Conservation (phyloP, 192 early-diverging fungal genomes). For the Entomortierella lignicola region DNA sequence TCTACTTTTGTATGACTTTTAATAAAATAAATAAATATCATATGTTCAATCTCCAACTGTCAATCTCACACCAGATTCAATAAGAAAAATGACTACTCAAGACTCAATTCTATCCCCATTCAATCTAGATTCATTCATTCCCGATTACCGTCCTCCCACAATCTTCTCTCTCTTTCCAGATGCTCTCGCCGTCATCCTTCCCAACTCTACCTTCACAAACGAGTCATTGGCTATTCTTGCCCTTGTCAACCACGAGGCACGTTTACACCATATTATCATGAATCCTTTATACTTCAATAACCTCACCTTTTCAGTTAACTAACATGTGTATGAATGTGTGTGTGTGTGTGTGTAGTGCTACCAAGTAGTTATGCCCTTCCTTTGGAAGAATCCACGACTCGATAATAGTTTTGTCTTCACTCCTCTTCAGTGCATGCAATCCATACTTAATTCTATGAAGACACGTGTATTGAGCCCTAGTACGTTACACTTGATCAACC, state of each 20-base stretch:
- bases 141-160: slow-evolving; percentile 2
- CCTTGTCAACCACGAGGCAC: slow-evolving; percentile 46
- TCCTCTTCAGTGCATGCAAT: slow-evolving; percentile 47
- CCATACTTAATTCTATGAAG: slow-evolving; percentile 21
- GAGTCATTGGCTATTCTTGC: slow-evolving; percentile 22
- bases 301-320: not conserved
- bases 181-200: slow-evolving; percentile 27
- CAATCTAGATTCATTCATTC: not conserved
- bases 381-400: slow-evolving; percentile 25
- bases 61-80: too few species aligned
- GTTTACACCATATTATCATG: too few species aligned
- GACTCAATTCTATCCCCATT: too few species aligned
- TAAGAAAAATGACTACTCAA: too few species aligned
- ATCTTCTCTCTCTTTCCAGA: slow-evolving; percentile 50
- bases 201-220: slow-evolving; percentile 10
- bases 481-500: slow-evolving; percentile 20
- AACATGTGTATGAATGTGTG: not conserved
- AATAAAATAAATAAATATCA: too few species aligned
- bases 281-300: too few species aligned
- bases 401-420: slow-evolving; percentile 37
- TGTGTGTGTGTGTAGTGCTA: slow-evolving; percentile 30
- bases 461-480: not conserved
- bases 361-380: slow-evolving; percentile 15
- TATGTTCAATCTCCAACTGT: too few species aligned
- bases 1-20: not conserved